Evolutionary conservation across 108 stramenopile species (phyloP), one percentile per base, ranked within the genome.

Genomic region (Nitzschia inconspicua): DNA sequence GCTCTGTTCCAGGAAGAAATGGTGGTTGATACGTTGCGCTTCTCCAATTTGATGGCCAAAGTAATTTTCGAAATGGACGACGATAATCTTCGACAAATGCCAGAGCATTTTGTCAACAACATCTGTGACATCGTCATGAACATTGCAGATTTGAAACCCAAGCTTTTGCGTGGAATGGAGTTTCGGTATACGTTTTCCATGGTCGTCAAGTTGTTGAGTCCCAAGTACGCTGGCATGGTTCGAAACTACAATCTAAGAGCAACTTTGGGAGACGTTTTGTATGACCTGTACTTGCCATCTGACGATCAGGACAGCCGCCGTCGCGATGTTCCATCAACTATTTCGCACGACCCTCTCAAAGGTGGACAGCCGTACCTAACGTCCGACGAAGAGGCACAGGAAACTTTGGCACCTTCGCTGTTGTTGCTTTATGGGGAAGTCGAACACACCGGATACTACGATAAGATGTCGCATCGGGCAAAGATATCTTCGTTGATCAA

Each of bases 401-500:
- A 88, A 64, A 81, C 83, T 24, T 77, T 98, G 46, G 96, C 97
- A 8, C 98, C 98, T 0, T 93, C 96, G 9, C 77, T 98, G 13
- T 76, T 97, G 31, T 83, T 96, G 25, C 68, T 98, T 30, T 98
- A 97, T 64, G 98, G 98, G 41, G 97, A 97, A 69, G 98, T 97
- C 3, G 98, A 98, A 59, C 90, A 93, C 55, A 96, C 96, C 0
- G 98, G 97, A 18, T 87, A 79, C 50, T 97, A 98, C 57, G 97
- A 98, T 26, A 94, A 94, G 69, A 92, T 95, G 74, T 68, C 62
- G 10, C 90, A 96, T 64, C 89, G 98, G 2, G 88, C 87, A 47
- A 89, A 95, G 56, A 97, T 98, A 42, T 78, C 89, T 29, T 80
- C 86, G 20, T 63, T 98, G 6, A 72, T 98, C 25, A 95, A 95